These are phyloP conservation scores for Fusarium citri DNA, from an alignment of 2,329 filamentous ascomycete genomes.

Conservation along the genomic window DNA sequence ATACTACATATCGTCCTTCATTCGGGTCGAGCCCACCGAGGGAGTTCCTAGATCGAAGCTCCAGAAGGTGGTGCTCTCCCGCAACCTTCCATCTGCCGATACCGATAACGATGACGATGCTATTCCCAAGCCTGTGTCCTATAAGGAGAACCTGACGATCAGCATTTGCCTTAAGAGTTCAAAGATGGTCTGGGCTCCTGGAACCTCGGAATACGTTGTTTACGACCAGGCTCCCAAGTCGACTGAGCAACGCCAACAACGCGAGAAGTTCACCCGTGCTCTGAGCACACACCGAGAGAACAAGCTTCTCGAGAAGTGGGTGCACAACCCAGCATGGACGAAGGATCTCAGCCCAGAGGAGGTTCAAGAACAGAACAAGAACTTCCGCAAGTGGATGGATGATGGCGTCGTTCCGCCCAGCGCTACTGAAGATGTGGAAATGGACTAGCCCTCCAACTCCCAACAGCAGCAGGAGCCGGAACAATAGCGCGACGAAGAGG, in stretches of 20 bases:
- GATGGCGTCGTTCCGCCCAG: conserved; percentile 58
- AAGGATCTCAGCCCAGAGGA: conserved; percentile 82
- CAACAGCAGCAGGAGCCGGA: conserved; percentile 16
- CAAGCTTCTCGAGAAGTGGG: conserved; percentile 81
- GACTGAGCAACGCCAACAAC: conserved; percentile 70
- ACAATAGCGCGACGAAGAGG: background rate
- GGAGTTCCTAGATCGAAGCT: conserved; percentile 74
- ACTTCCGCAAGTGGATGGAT: conserved; percentile 65
- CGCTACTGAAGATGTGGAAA: conserved; percentile 50
- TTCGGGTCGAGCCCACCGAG: conserved; percentile 88
- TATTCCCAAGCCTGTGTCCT: conserved; percentile 69
- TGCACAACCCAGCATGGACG: conserved; percentile 84
- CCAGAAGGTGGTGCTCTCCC: conserved; percentile 75
- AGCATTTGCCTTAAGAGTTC: conserved; percentile 82
- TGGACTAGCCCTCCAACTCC: conserved; percentile 44
- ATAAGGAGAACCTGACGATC: conserved; percentile 75
- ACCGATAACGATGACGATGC: conserved; percentile 72
- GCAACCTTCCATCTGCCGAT: conserved; percentile 74
- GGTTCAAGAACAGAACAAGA: conserved; percentile 79
- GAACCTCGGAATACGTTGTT: conserved; percentile 76
- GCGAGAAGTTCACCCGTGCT: conserved; percentile 64
- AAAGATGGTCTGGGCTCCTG: conserved; percentile 80
- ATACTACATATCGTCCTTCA: conserved; percentile 94
- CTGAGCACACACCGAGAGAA: conserved; percentile 72
- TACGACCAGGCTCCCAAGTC: conserved; percentile 77